Evolutionary conservation across 331 rosid genomes (phyloP).

Genomic region (Dryas integrifolia): DNA sequence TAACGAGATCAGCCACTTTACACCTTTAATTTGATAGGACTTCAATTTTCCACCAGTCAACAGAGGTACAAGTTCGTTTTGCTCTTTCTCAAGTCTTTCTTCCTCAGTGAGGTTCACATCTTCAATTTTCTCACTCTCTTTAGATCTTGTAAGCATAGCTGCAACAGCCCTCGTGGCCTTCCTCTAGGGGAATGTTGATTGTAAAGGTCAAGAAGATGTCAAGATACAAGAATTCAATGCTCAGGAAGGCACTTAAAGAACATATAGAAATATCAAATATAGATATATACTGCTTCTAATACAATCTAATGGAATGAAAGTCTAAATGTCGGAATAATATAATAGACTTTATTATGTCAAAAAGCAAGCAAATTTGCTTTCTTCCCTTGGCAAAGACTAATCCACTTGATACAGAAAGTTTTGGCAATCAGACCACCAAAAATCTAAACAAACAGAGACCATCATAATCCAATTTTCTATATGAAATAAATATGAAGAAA

Average conservation of each 20-base stretch:
- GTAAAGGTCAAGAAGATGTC: background rate
- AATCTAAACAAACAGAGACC: background rate
- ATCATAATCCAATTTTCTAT: background rate
- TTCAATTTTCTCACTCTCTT: constrained; percentile 56
- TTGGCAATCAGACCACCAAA: background rate
- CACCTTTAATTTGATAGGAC: constrained; percentile 86
- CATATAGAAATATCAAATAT: background rate
- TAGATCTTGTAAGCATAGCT: constrained; percentile 87
- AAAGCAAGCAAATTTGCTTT: no score
- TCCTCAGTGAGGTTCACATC: constrained; percentile 65
- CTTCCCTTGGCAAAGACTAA: background rate
- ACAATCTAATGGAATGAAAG: background rate
- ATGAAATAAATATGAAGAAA: background rate
- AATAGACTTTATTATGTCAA: background rate
- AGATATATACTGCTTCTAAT: background rate
- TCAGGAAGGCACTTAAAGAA: background rate
- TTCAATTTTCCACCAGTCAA: constrained; percentile 87
- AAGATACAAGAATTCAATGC: background rate
- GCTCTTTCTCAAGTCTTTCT: constrained; percentile 70
- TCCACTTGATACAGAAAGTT: background rate
- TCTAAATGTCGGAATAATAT: background rate
- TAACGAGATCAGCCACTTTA: constrained; percentile 91
- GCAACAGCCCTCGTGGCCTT: constrained; percentile 91
- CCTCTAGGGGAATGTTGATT: constrained; percentile 34
- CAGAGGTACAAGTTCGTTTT: constrained; percentile 77